Conservation (phyloP, 345 rosid genomes). For the Dipteronia dyeriana region DNA sequence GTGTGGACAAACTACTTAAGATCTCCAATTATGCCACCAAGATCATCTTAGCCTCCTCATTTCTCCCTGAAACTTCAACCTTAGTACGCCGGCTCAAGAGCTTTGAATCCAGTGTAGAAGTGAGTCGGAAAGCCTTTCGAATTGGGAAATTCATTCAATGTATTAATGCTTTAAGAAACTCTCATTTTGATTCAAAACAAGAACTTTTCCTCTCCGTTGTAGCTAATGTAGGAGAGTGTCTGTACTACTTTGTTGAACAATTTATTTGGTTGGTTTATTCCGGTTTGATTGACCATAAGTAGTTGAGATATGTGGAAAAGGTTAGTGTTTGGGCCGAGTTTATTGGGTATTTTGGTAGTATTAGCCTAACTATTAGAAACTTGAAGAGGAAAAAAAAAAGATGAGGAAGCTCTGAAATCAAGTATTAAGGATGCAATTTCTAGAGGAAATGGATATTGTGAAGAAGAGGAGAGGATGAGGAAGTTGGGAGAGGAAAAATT, state of each 20-base stretch:
- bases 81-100: slow-evolving; percentile 48
- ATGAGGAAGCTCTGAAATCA: slow-evolving; percentile 46
- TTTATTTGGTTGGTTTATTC: slow-evolving; percentile 73
- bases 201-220: slow-evolving; percentile 38
- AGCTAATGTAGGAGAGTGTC: slow-evolving; percentile 73
- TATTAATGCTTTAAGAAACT: slow-evolving; percentile 54
- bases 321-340: slow-evolving; percentile 72
- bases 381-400: slow-evolving; percentile 49
- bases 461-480: slow-evolving; percentile 49
- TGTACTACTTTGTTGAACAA: slow-evolving; percentile 70
- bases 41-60: slow-evolving; percentile 68
- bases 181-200: slow-evolving; percentile 43
- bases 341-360: slow-evolving; percentile 60
- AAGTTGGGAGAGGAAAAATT: slow-evolving; percentile 57
- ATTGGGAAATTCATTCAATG: slow-evolving; percentile 63
- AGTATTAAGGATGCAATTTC: slow-evolving; percentile 45
- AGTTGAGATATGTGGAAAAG: slow-evolving; percentile 43
- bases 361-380: slow-evolving; percentile 62
- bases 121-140: no score
- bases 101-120: slow-evolving; percentile 57
- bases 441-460: slow-evolving; percentile 41
- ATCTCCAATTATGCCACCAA: slow-evolving; percentile 84
- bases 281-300: slow-evolving; percentile 57
- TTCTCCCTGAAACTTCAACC: slow-evolving; percentile 51
- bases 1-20: slow-evolving; percentile 89